phyloP scores from a whole-genome alignment of 2,329 filamentous ascomycete genomes.

The Mycogone perniciosa region DNA sequence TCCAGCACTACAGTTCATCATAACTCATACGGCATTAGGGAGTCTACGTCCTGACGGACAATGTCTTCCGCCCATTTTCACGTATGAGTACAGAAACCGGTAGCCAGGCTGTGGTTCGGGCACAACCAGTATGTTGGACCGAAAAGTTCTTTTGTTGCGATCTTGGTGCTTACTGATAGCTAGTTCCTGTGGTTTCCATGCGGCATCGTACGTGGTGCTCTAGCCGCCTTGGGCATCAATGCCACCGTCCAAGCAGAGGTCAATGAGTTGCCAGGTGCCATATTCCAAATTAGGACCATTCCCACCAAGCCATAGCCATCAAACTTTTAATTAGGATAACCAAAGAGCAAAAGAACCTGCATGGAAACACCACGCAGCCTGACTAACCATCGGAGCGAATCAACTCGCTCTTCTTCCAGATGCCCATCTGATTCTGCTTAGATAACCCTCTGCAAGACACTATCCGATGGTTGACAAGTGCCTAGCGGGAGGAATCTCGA shows the following conservation, averaged over 20 bases:
- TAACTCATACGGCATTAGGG: constrained; percentile 46
- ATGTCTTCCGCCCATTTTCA: constrained; percentile 78
- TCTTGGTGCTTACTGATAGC: constrained; percentile 10
- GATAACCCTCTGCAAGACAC: neutral
- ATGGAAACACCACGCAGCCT: no score
- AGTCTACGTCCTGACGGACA: constrained; percentile 93
- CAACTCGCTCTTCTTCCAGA: neutral
- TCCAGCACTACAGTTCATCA: neutral
- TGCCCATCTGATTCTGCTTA: neutral
- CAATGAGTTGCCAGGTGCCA: constrained; percentile 76
- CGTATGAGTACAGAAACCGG: constrained; percentile 81
- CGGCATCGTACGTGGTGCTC: constrained; percentile 82
- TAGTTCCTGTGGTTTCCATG: constrained; percentile 95
- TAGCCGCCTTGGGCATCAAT: constrained; percentile 85
- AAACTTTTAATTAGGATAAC: no score
- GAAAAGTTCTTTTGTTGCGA: neutral
- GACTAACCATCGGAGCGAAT: no score
- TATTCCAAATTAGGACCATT: constrained; percentile 91
- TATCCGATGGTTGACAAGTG: neutral
- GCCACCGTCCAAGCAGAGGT: constrained; percentile 90
- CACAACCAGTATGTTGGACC: constrained; percentile 62
- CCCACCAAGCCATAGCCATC: constrained; percentile 38
- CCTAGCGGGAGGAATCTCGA: neutral
- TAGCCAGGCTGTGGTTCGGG: constrained; percentile 64
- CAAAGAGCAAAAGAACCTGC: no score